Conservation (phyloP, 1,284 basidiomycete species). For the Ceratobasidium sp. region DNA sequence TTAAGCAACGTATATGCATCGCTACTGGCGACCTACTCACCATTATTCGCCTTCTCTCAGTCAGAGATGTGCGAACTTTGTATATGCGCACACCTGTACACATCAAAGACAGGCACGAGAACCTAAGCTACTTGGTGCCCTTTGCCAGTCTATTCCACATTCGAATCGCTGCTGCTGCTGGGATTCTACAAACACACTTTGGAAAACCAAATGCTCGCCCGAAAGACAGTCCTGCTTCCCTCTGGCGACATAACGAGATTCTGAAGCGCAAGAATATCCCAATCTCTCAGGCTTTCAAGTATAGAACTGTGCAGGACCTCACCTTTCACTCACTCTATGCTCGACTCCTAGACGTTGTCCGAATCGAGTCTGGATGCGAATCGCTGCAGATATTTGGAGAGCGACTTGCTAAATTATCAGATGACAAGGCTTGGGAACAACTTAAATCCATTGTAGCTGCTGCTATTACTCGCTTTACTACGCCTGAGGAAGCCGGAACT, state of each 20-base stretch:
- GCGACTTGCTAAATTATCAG: not conserved
- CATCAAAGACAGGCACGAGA: not conserved
- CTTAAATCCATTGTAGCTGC: not conserved
- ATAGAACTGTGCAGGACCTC: constrained; percentile 11
- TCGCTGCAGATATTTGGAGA: not conserved
- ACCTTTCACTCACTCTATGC: constrained; percentile 20
- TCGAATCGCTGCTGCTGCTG: constrained; percentile 7
- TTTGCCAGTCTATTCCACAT: not conserved
- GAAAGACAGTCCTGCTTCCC: not conserved
- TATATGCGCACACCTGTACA: constrained; percentile 12
- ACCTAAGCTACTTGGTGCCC: not conserved
- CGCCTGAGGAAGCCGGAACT: constrained; percentile 2
- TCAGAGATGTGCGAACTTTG: not conserved
- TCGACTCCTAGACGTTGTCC: not conserved
- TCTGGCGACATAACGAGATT: constrained; percentile 2
- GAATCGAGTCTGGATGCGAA: constrained; percentile 4
- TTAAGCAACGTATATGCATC: not conserved
- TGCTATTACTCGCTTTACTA: not conserved
- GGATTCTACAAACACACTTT: not conserved
- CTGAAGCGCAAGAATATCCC: not conserved
- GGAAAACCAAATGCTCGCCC: constrained; percentile 6
- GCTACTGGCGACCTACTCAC: not conserved
- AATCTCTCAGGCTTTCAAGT: not conserved
- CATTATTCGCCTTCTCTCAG: not conserved
- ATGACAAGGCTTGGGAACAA: constrained; percentile 4